Evolutionary conservation across 192 early-diverging fungal genomes (phyloP).

Genomic region (Gaertneriomyces sp.): DNA sequence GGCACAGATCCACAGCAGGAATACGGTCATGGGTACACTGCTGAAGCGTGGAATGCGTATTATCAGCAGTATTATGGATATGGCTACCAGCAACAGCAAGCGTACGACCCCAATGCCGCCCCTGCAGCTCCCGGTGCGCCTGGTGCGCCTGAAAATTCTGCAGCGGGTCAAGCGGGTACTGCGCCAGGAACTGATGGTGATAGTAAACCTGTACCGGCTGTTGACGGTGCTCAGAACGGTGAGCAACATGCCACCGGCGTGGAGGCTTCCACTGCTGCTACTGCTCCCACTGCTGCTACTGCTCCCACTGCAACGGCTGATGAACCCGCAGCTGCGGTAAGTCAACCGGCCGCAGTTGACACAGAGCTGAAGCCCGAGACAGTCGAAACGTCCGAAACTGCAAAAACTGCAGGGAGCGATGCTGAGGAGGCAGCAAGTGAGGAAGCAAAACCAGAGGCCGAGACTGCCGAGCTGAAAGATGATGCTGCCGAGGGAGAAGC

Average conservation of each 20-base stretch:
- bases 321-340: too few species aligned
- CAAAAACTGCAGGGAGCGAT: too few species aligned
- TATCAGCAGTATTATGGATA: conserved; percentile 29
- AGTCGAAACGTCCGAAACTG: too few species aligned
- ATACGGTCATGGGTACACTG: conserved; percentile 15
- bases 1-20: neutral
- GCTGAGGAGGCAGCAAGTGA: too few species aligned
- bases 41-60: conserved; percentile 23
- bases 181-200: neutral
- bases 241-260: neutral
- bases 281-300: too few species aligned
- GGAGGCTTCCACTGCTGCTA: neutral
- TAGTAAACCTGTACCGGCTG: too few species aligned
- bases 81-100: neutral
- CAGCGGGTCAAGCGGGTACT: neutral
- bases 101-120: neutral
- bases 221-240: neutral
- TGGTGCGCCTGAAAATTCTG: conserved; percentile 2
- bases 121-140: conserved; percentile 8
- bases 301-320: too few species aligned
- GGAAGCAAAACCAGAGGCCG: too few species aligned
- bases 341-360: too few species aligned
- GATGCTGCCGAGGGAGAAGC: too few species aligned
- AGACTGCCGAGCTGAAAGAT: too few species aligned
- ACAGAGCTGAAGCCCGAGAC: too few species aligned